Conservation (phyloP, 2,329 filamentous ascomycete genomes). For the Colletotrichum orchidophilum region DNA sequence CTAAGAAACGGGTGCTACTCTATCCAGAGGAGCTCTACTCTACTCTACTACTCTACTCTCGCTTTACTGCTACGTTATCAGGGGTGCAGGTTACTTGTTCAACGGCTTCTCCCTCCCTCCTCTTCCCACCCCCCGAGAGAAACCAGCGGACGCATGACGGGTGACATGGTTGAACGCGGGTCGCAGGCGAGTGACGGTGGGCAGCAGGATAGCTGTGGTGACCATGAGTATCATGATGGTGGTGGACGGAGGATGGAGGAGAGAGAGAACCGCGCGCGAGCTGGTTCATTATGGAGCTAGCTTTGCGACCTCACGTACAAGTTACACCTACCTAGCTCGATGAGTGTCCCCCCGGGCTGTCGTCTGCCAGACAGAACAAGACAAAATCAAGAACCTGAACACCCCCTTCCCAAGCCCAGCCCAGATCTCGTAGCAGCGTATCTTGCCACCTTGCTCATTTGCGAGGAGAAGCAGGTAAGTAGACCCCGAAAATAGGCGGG, state of each 20-base stretch:
- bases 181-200: background rate
- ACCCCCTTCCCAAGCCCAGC: background rate
- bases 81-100: background rate
- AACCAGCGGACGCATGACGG: background rate
- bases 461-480: background rate
- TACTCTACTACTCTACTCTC: background rate
- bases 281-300: background rate
- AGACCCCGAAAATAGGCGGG: background rate
- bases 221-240: background rate
- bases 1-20: background rate
- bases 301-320: background rate
- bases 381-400: background rate
- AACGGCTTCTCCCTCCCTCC: background rate
- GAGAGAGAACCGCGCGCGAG: background rate
- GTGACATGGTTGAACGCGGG: background rate
- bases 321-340: too few relatives aligned
- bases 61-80: background rate
- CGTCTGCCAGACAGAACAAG: background rate
- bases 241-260: background rate
- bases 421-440: background rate
- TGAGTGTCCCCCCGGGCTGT: background rate
- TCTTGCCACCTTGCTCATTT: background rate
- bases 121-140: background rate
- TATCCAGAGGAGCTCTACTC: background rate
- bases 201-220: background rate